A percentile compares a stretch with the other conserved stretches of the same genome.
phyloP scores from a whole-genome alignment of 805 yeast genomes.

The Metschnikowia shivogae region DNA sequence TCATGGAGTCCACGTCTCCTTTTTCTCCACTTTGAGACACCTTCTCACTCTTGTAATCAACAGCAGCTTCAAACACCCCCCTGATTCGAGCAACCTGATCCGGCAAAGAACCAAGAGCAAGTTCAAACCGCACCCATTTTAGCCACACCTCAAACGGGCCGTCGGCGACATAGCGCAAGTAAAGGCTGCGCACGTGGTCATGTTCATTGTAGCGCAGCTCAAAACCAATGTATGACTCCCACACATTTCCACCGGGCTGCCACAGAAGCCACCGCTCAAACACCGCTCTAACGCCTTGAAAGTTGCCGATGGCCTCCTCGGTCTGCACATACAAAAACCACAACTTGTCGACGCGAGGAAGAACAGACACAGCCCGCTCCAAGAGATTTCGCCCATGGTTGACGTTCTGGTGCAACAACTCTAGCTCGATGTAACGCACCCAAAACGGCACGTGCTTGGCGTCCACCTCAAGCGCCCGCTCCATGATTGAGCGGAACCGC shows the following conservation, averaged over 20 bases:
- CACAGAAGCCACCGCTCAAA: conserved; percentile 79
- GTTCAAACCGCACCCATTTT: conserved; percentile 72
- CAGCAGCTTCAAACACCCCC: conserved; percentile 61
- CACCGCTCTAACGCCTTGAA: conserved; percentile 55
- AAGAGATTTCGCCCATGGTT: conserved; percentile 87
- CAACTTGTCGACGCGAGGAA: conserved; percentile 79
- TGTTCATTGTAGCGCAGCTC: conserved; percentile 62
- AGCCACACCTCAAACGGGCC: conserved; percentile 59
- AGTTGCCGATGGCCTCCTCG: conserved; percentile 73
- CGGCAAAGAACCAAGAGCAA: conserved; percentile 20
- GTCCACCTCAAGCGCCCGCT: conserved; percentile 78
- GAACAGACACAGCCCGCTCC: conserved; percentile 66
- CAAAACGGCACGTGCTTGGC: conserved; percentile 76
- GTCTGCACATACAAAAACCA: conserved; percentile 83
- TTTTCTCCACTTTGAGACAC: not conserved
- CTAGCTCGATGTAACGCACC: conserved; percentile 78
- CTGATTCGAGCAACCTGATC: conserved; percentile 47
- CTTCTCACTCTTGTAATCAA: conserved; percentile 34
- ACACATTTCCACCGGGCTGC: conserved; percentile 65
- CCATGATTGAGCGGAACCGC: conserved; percentile 83
- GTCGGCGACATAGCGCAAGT: conserved; percentile 41
- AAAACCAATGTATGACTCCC: conserved; percentile 71
- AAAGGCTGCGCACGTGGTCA: conserved; percentile 56
- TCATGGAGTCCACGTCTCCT: no score
- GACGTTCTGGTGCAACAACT: conserved; percentile 64